These are phyloP conservation scores for Acrocalymma vagum DNA, from an alignment of 2,329 filamentous ascomycete genomes.

Conservation along the genomic window DNA sequence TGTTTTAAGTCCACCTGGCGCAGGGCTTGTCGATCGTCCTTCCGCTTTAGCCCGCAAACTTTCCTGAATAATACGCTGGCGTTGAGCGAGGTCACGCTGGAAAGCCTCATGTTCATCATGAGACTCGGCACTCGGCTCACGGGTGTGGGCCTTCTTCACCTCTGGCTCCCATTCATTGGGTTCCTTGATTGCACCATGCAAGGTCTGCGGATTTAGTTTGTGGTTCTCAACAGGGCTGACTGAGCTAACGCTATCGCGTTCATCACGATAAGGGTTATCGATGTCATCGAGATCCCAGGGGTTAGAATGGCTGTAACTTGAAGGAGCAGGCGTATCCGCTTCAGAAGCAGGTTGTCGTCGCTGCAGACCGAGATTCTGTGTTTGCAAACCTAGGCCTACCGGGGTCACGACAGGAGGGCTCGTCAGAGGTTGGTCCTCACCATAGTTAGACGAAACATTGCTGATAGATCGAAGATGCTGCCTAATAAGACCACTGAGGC, in stretches of 20 bases:
- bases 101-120: slow-evolving; percentile 73
- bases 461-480: slow-evolving; percentile 86
- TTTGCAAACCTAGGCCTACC: slow-evolving; percentile 43
- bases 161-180: slow-evolving; percentile 58
- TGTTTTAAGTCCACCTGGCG: slow-evolving; percentile 55
- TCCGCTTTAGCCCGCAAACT: slow-evolving; percentile 74
- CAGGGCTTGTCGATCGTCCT: slow-evolving; percentile 50
- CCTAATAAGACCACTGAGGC: slow-evolving; percentile 81
- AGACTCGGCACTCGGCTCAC: slow-evolving; percentile 60
- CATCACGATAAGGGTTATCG: slow-evolving; percentile 49
- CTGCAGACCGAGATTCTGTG: slow-evolving; percentile 39
- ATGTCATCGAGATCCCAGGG: slow-evolving; percentile 64
- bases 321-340: slow-evolving; percentile 54
- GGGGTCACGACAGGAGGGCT: slow-evolving; percentile 49
- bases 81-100: slow-evolving; percentile 74
- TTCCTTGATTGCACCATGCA: slow-evolving; percentile 11
- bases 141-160: slow-evolving; percentile 55
- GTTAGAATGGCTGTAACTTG: slow-evolving; percentile 61
- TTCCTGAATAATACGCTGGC: slow-evolving; percentile 76
- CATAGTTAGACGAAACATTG: slow-evolving; percentile 80
- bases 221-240: slow-evolving; percentile 43
- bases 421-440: slow-evolving; percentile 50
- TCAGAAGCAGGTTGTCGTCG: slow-evolving; percentile 38
- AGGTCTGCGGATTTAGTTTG: slow-evolving; percentile 19
- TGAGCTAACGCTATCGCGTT: slow-evolving; percentile 45